Evolutionary conservation across 2,329 filamentous ascomycete genomes (phyloP).

Genomic region (Sordariomycetes sp.): DNA sequence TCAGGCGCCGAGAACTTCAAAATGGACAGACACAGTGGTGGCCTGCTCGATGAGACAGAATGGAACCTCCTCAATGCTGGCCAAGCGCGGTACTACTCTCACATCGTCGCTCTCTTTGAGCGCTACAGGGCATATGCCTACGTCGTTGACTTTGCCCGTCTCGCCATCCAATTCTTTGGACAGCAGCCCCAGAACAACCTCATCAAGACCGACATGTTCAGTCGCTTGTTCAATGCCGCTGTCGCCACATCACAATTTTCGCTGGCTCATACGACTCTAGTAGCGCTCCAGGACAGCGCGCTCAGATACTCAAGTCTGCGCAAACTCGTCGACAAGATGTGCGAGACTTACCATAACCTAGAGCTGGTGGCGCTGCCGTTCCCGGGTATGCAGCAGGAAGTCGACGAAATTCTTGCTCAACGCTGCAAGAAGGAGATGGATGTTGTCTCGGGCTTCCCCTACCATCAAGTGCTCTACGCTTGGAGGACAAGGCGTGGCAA

Average conservation of each 20-base stretch:
- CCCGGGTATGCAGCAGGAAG: slow-evolving; percentile 63
- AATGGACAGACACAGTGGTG: slow-evolving; percentile 45
- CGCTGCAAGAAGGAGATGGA: slow-evolving; percentile 63
- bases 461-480: slow-evolving; percentile 83
- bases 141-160: slow-evolving; percentile 73
- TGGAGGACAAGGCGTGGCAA: slow-evolving; percentile 80
- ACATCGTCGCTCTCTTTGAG: slow-evolving; percentile 78
- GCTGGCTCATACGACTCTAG: slow-evolving; percentile 70
- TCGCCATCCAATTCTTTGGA: slow-evolving; percentile 58
- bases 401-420: slow-evolving; percentile 69
- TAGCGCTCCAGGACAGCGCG: slow-evolving; percentile 59
- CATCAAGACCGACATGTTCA: slow-evolving; percentile 63
- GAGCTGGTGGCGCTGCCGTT: slow-evolving; percentile 72
- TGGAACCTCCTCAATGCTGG: slow-evolving; percentile 62
- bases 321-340: slow-evolving; percentile 61
- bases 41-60: slow-evolving; percentile 68
- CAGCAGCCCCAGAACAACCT: slow-evolving; percentile 20
- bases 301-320: slow-evolving; percentile 65
- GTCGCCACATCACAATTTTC: slow-evolving; percentile 73
- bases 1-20: slow-evolving; percentile 36
- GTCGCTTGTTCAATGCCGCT: slow-evolving; percentile 75
- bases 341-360: slow-evolving; percentile 53
- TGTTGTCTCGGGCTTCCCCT: slow-evolving; percentile 61
- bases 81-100: slow-evolving; percentile 75
- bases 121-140: slow-evolving; percentile 66